Evolutionary conservation across 2,329 filamentous ascomycete genomes (phyloP).

Genomic region (Colletotrichum sp.): DNA sequence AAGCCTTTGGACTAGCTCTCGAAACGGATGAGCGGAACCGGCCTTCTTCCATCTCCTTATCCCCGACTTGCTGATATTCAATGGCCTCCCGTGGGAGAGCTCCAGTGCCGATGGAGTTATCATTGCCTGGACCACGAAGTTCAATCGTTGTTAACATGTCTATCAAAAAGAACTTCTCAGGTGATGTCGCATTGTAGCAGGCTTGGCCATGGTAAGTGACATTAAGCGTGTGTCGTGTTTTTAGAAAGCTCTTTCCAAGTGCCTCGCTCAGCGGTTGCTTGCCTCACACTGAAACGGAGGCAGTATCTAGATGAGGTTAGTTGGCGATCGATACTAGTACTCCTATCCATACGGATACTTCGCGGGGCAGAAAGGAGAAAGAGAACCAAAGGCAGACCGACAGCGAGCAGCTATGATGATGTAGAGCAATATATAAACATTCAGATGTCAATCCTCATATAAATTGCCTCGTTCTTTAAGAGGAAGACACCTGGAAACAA

Average conservation of each 20-base stretch:
- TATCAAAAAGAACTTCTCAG: background rate
- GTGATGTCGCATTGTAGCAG: background rate
- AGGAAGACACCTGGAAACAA: background rate
- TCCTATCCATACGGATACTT: background rate
- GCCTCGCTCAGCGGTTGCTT: too few relatives aligned
- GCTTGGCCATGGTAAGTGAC: too few relatives aligned
- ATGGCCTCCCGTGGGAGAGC: too few relatives aligned
- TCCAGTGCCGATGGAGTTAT: too few relatives aligned
- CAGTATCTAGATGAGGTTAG: background rate
- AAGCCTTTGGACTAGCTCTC: too few relatives aligned
- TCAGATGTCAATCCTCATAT: accelerated
- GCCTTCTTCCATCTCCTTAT: too few relatives aligned
- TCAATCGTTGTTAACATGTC: background rate
- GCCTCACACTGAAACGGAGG: background rate
- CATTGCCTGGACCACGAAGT: background rate
- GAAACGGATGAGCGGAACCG: too few relatives aligned
- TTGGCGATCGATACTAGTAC: background rate
- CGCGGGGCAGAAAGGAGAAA: too few relatives aligned
- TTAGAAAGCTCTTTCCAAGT: too few relatives aligned
- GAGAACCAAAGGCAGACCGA: background rate
- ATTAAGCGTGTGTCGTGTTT: too few relatives aligned
- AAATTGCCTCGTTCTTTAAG: background rate
- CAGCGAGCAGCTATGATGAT: background rate
- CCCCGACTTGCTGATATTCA: too few relatives aligned
- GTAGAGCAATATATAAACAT: background rate